Evolutionary conservation across 345 rosid genomes (phyloP).

Genomic region (Isatis tinctoria): DNA sequence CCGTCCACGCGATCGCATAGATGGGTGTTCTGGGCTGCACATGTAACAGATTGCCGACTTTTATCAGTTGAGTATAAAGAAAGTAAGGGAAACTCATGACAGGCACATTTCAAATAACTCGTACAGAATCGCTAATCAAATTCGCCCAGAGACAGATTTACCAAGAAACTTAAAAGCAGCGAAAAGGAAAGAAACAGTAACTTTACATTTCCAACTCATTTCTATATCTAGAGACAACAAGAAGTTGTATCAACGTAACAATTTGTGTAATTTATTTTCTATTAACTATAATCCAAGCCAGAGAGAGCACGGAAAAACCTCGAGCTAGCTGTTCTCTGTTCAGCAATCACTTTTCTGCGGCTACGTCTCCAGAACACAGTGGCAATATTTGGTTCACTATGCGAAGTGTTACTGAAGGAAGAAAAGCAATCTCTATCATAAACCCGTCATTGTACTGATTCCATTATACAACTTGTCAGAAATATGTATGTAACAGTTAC

Average conservation of each 20-base stretch:
- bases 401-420: conserved; percentile 54
- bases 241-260: not conserved
- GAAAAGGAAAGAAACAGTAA: not conserved
- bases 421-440: conserved; percentile 12
- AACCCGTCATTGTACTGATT: not conserved
- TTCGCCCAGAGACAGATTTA: not conserved
- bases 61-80: conserved; percentile 2
- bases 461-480: conserved; percentile 9
- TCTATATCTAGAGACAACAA: not conserved
- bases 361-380: conserved; percentile 84
- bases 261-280: not conserved
- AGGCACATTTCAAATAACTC: not conserved
- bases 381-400: conserved; percentile 90
- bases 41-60: conserved; percentile 25
- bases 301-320: conserved; percentile 50
- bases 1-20: conserved; percentile 64
- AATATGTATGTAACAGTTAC: conserved; percentile 33
- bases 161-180: not conserved
- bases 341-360: conserved; percentile 89
- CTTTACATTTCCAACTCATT: not conserved
- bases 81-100: not conserved
- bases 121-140: not conserved
- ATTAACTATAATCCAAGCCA: conserved; percentile 4
- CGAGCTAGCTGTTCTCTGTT: conserved; percentile 97
- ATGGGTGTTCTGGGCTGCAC: conserved; percentile 94